A percentile compares a stretch with the other conserved stretches of the same genome.
These are phyloP conservation scores for Meredithiella fracta DNA, from an alignment of 2,329 filamentous ascomycete genomes.

Conservation along the genomic window DNA sequence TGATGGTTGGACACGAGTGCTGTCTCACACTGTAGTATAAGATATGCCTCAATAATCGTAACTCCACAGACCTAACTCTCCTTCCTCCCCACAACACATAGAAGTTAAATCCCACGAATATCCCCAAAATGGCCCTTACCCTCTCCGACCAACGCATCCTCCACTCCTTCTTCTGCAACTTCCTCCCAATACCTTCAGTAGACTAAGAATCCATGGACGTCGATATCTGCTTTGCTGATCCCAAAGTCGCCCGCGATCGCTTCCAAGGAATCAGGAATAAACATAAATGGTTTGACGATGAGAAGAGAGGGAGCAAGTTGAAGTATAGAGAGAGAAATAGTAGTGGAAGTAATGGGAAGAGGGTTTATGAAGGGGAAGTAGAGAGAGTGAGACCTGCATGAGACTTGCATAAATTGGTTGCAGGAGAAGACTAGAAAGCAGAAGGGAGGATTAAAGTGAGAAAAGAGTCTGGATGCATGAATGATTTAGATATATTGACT, in stretches of 20 bases:
- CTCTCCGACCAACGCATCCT: background rate
- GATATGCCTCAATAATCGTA: background rate
- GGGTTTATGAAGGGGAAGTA: background rate
- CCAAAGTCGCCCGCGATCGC: constrained; percentile 27
- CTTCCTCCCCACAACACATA: too few relatives aligned
- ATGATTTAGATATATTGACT: too few relatives aligned
- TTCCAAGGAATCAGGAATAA: constrained; percentile 26
- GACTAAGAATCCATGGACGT: constrained; percentile 26
- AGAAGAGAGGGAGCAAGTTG: constrained; percentile 16
- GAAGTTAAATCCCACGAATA: background rate
- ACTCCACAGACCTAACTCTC: too few relatives aligned
- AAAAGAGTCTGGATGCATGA: background rate
- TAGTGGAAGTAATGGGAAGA: background rate
- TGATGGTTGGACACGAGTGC: background rate
- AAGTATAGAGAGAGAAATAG: background rate
- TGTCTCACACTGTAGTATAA: background rate
- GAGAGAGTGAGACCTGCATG: background rate
- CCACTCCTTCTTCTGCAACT: constrained; percentile 25
- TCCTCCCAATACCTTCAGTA: constrained; percentile 25
- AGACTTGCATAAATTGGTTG: too few relatives aligned
- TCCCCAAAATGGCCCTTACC: background rate
- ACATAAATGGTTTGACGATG: constrained; percentile 24
- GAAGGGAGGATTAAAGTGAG: background rate
- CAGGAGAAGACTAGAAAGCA: background rate
- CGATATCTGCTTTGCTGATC: constrained; percentile 24